These are phyloP conservation scores for Malus hybrid DNA, from an alignment of 331 rosid species.

Conservation along the genomic window DNA sequence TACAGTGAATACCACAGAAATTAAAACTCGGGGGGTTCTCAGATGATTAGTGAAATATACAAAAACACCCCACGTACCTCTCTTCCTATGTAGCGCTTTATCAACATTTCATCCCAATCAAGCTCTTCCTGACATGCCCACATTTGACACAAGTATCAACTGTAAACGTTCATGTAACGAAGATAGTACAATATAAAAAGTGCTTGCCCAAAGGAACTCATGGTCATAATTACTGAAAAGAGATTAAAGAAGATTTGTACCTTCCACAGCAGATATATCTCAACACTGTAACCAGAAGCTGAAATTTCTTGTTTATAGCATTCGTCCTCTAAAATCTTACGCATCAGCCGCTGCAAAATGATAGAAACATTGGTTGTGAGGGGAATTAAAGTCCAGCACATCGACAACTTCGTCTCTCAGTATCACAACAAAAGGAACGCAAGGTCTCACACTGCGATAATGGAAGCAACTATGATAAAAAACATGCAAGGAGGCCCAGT, in stretches of 20 bases:
- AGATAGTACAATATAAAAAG: background rate
- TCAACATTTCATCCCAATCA: constrained; percentile 67
- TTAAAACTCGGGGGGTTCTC: background rate
- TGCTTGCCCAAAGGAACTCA: background rate
- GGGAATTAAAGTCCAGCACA: background rate
- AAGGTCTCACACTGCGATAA: constrained; percentile 67
- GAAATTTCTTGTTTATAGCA: constrained; percentile 12
- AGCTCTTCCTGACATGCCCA: constrained; percentile 65
- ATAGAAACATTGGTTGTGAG: constrained; percentile 4
- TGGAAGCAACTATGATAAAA: constrained; percentile 81
- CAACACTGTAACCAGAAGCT: constrained; percentile 22
- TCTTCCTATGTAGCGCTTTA: constrained; percentile 72
- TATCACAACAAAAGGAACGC: background rate
- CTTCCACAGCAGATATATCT: constrained; percentile 44
- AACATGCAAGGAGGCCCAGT: constrained; percentile 71
- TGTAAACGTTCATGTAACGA: background rate
- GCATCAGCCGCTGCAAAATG: constrained; percentile 57
- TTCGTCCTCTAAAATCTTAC: constrained; percentile 36
- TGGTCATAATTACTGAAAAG: background rate
- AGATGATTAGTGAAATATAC: constrained; percentile 1
- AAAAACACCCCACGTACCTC: constrained; percentile 38
- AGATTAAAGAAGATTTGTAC: constrained; percentile 20
- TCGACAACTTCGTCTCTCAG: background rate
- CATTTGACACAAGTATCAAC: background rate
- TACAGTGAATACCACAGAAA: constrained; percentile 5